Percentiles rank a stretch among this genome's conserved stretches.
Evolutionary conservation across 768 basidiomycete genomes (phyloP).

Genomic region (Rhodosporidiobolus odoratus): DNA sequence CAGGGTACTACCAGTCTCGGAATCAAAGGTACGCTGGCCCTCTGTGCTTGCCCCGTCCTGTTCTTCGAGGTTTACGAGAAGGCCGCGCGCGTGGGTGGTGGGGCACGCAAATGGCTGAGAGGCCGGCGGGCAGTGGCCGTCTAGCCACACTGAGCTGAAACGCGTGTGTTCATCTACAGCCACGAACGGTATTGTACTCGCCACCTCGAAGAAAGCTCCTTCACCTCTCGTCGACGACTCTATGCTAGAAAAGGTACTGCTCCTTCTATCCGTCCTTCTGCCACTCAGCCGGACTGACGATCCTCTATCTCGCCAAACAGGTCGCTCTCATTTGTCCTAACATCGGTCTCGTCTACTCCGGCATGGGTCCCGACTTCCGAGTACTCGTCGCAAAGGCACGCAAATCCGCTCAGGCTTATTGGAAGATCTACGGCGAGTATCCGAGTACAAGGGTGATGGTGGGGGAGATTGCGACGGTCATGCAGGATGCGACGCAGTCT

Average conservation of each 20-base stretch:
- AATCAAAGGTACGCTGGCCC: conserved; percentile 72
- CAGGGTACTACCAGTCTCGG: conserved; percentile 87
- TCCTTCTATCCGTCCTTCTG: not conserved
- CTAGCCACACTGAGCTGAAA: not conserved
- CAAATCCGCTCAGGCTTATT: conserved; percentile 97
- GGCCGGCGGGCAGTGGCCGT: not conserved
- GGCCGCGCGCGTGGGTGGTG: not conserved
- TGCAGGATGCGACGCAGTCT: conserved; percentile 98
- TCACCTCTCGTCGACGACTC: conserved; percentile 97
- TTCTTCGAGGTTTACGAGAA: no score
- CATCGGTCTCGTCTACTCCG: conserved; percentile 98
- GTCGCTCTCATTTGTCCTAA: conserved; percentile 89
- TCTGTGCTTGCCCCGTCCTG: not conserved
- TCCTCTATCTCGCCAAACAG: not conserved
- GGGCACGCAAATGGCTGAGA: not conserved
- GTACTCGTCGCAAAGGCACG: conserved; percentile 88
- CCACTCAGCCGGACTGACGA: not conserved
- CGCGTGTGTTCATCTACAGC: conserved; percentile 54
- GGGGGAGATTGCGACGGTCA: conserved; percentile 93
- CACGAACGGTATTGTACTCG: conserved; percentile 97
- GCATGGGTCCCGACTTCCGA: conserved; percentile 98
- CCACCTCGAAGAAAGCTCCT: conserved; percentile 98
- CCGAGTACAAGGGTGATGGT: conserved; percentile 93
- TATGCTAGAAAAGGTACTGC: conserved; percentile 80
- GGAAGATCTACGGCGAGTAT: conserved; percentile 99